Evolutionary conservation across 768 basidiomycete genomes (phyloP).

Genomic region (Collybia sp.): DNA sequence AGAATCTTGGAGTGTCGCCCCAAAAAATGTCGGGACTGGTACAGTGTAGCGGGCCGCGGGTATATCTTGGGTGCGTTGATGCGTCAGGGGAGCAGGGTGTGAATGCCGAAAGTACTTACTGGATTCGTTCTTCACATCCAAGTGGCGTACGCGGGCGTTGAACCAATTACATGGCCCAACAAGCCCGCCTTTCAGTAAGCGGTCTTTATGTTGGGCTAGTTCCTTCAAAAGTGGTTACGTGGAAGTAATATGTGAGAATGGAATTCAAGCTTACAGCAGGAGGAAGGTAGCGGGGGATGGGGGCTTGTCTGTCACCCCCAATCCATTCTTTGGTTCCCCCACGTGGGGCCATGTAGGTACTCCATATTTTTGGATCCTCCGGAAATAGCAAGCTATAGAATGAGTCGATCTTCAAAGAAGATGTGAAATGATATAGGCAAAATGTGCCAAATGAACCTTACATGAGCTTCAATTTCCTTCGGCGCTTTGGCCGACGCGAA

Average conservation of each 20-base stretch:
- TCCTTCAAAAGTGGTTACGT: background rate
- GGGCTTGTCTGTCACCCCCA: conserved; percentile 14
- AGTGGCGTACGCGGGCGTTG: conserved; percentile 10
- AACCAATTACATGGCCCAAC: conserved; percentile 9
- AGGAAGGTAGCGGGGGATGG: conserved; percentile 16
- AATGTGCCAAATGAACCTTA: conserved; percentile 10
- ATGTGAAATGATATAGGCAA: background rate
- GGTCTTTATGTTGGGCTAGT: conserved; percentile 6
- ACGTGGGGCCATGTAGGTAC: conserved; percentile 15
- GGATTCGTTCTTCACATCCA: conserved; percentile 26
- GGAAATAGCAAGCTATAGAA: conserved; percentile 30
- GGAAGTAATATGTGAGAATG: background rate
- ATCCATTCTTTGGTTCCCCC: conserved; percentile 26
- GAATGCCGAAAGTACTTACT: conserved; percentile 13
- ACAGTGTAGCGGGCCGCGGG: conserved; percentile 16
- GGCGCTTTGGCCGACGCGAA: conserved; percentile 27
- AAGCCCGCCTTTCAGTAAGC: conserved; percentile 7
- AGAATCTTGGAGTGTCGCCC: conserved; percentile 24
- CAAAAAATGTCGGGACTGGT: conserved; percentile 30
- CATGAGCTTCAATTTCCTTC: conserved; percentile 30
- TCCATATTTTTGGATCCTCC: conserved; percentile 21
- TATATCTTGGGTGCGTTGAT: background rate
- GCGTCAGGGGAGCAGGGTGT: background rate
- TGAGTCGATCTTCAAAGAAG: conserved; percentile 23
- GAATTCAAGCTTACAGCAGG: conserved; percentile 14